Base-by-base conservation (phyloP, 257 asterid genomes). In the Nicotiana sylvestris region DNA sequence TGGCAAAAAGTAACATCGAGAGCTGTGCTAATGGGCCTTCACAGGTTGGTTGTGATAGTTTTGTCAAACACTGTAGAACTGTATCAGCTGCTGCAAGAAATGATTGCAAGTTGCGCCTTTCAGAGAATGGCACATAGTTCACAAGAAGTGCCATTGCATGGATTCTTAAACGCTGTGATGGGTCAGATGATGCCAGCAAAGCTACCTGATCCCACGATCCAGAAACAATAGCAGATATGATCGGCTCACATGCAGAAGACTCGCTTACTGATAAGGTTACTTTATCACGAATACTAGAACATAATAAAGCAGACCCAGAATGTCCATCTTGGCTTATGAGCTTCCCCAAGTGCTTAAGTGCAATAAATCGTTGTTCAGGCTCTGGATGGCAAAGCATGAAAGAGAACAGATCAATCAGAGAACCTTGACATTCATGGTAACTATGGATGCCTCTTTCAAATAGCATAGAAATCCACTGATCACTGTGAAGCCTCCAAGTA, bases 361-460 rank as follows among this genome's bases (percentile, higher is more conserved):
- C 98, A 77, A 96, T 89, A 85, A 92, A 96, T 18, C 98, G 91
- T 78, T 94, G 99, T 80, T 96, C 99, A 67, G 99, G 98, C 88
- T 96, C 99, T 17, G 92, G 93, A 89, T 96, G 98, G 83, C 92
- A 91, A 82, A 96, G 94, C 91, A 94, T 78, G 86, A 89, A 78
- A 86, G 84, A 88, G 90, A 94, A 92, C 66, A 94, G 84, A 88
- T 91, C 97, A 85, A 87, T 83, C 77, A 94, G 66, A 84, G 97
- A 88, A 81, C 43, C 85, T 88, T 91, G 94, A 85, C 87, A 84
- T 86, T 83, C 89, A 78, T 88, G 88, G 82, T 89, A 79, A 83
- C 82, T 88, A 33, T 88, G 91, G 81, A 90, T 85, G 32, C 93
- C 93, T 86, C 97, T 90, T 55, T 83, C 91, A 81, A 90, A 85